These are phyloP conservation scores for Begonia masoniana DNA, from an alignment of 306 rosid species.

Conservation along the genomic window DNA sequence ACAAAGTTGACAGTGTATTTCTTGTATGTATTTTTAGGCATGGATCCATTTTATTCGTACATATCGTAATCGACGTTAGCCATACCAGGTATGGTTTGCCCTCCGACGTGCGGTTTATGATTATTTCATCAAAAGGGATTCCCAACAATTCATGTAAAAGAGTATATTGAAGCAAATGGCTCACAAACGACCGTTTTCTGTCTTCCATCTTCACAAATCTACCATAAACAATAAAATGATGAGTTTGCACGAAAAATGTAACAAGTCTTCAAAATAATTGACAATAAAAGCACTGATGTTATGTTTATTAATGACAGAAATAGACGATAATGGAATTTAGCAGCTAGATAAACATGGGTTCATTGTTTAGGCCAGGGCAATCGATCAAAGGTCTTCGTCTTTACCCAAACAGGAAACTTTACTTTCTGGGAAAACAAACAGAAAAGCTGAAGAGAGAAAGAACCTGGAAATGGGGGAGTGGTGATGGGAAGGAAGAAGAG, in stretches of 20 bases:
- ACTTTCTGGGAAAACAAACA: constrained; percentile 1
- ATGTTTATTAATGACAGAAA: neutral
- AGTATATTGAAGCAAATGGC: constrained; percentile 71
- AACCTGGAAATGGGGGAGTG: constrained; percentile 53
- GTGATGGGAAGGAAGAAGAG: constrained; percentile 38
- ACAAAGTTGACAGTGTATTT: no score
- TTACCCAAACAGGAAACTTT: neutral
- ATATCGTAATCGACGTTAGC: neutral
- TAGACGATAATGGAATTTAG: no score
- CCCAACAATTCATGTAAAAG: constrained; percentile 37
- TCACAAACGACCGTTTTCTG: constrained; percentile 61
- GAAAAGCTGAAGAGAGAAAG: neutral
- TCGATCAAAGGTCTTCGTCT: neutral
- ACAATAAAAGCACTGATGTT: neutral
- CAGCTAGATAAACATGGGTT: neutral
- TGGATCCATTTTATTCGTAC: no score
- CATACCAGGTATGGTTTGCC: constrained; percentile 79
- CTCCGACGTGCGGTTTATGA: constrained; percentile 53
- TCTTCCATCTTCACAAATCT: constrained; percentile 61
- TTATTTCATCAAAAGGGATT: constrained; percentile 35
- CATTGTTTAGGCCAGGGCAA: no score
- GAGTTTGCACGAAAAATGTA: constrained; percentile 5
- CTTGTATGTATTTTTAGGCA: no score
- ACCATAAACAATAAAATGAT: constrained; percentile 11
- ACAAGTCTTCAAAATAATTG: neutral